Percentiles rank a stretch among this genome's conserved stretches.
Conservation (phyloP, 176 grass and related monocot genomes). For the Zea mays region DNA sequence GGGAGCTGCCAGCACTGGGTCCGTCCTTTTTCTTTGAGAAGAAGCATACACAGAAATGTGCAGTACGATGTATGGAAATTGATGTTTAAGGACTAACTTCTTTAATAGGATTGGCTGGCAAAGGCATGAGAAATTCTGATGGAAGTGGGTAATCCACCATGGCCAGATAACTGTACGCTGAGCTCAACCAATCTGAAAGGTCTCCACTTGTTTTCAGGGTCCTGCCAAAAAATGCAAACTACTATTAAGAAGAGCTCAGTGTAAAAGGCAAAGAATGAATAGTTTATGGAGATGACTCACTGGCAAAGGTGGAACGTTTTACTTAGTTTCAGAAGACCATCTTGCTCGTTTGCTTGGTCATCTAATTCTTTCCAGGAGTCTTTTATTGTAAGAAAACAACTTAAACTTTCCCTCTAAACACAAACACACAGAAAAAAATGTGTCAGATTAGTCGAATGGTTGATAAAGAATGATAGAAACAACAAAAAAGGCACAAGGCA, state of each 20-base stretch:
- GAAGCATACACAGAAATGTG: background rate
- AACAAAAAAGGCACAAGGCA: background rate
- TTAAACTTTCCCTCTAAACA: constrained; percentile 81
- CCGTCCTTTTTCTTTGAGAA: background rate
- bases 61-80: background rate
- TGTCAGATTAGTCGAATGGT: constrained; percentile 6
- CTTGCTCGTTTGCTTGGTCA: constrained; percentile 52
- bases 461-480: background rate
- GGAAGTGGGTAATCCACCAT: constrained; percentile 95
- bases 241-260: background rate
- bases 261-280: background rate
- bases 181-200: constrained; percentile 83
- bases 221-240: constrained; percentile 39
- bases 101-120: constrained; percentile 88
- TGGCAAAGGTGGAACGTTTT: constrained; percentile 80
- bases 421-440: background rate
- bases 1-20: no score
- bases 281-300: constrained; percentile 38
- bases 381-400: constrained; percentile 85
- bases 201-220: constrained; percentile 59
- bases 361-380: constrained; percentile 77
- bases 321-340: constrained; percentile 71
- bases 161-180: constrained; percentile 91
- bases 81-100: constrained; percentile 61
- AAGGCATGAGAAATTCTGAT: constrained; percentile 86